Conservation (phyloP, 208 protist species). For the Acanthamoeba castellanii region DNA sequence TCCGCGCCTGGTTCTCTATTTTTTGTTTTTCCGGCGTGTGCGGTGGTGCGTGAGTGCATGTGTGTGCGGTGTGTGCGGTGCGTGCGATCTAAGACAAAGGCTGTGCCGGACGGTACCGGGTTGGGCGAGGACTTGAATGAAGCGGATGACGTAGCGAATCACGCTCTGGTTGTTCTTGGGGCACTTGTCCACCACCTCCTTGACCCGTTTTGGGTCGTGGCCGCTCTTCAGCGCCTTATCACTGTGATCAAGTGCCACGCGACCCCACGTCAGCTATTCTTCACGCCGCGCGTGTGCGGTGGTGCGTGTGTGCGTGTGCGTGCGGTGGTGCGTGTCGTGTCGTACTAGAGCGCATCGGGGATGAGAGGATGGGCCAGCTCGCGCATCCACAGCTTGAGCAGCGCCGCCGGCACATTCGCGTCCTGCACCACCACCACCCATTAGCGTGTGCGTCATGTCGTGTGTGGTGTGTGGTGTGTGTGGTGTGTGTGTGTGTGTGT, state of each 20-base stretch:
- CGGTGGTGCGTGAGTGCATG: no score
- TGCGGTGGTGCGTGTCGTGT: neutral
- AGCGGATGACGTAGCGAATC: slow-evolving; percentile 11
- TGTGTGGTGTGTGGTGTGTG: slow-evolving; percentile 1
- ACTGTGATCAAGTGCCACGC: neutral
- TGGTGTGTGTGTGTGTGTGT: neutral
- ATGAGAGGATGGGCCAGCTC: slow-evolving; percentile 30
- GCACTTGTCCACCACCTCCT: slow-evolving; percentile 1
- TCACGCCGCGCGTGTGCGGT: no score
- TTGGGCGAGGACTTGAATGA: slow-evolving; percentile 12
- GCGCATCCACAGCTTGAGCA: slow-evolving; percentile 64
- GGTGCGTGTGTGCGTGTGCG: no score
- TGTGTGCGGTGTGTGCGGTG: no score
- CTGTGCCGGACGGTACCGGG: neutral
- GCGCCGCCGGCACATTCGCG: slow-evolving; percentile 45
- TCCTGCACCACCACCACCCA: neutral
- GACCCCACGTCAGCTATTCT: no score
- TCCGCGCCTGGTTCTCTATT: neutral
- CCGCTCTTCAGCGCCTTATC: slow-evolving; percentile 12
- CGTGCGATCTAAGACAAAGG: no score
- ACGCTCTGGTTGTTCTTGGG: neutral
- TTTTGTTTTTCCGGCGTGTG: neutral
- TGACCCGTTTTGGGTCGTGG: neutral
- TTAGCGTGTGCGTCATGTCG: neutral
- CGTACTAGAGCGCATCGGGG: slow-evolving; percentile 27